phyloP scores from a whole-genome alignment of 768 basidiomycete species.

The Auriculariales sp. region DNA sequence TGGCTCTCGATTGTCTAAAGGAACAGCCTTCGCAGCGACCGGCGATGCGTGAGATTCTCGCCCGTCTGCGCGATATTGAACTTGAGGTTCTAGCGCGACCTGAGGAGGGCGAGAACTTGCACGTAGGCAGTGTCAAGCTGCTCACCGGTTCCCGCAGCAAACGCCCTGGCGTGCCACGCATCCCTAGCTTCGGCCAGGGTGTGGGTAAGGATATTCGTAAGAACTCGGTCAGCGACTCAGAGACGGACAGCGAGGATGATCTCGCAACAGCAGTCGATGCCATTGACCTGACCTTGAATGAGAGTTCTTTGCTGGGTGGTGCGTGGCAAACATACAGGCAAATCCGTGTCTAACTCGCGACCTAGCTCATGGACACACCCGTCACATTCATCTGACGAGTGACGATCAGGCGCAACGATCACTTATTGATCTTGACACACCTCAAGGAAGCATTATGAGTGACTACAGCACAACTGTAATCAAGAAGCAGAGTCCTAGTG shows the following conservation, averaged over 20 bases:
- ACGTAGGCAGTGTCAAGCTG: constrained; percentile 78
- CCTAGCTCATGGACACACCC: constrained; percentile 38
- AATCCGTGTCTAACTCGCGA: too few relatives aligned
- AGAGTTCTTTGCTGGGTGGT: constrained; percentile 26
- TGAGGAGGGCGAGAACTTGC: constrained; percentile 48
- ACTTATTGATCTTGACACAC: constrained; percentile 4
- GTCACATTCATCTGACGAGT: constrained; percentile 22
- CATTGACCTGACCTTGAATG: not conserved
- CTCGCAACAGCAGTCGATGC: not conserved
- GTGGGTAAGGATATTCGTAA: constrained; percentile 45
- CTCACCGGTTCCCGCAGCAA: constrained; percentile 42
- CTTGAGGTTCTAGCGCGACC: constrained; percentile 60
- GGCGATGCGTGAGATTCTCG: constrained; percentile 63
- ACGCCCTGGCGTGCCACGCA: constrained; percentile 49
- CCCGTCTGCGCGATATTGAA: constrained; percentile 67
- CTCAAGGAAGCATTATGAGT: not conserved
- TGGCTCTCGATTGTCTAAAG: constrained; percentile 65
- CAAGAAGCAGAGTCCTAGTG: constrained; percentile 29
- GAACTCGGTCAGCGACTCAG: constrained; percentile 24
- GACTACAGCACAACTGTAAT: constrained; percentile 63
- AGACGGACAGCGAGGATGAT: constrained; percentile 42
- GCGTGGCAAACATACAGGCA: too few relatives aligned
- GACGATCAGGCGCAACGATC: constrained; percentile 1
- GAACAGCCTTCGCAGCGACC: constrained; percentile 57
- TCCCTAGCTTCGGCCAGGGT: constrained; percentile 75